Conservation (phyloP, 2,329 filamentous ascomycete species). For the Aspergillus sp. region DNA sequence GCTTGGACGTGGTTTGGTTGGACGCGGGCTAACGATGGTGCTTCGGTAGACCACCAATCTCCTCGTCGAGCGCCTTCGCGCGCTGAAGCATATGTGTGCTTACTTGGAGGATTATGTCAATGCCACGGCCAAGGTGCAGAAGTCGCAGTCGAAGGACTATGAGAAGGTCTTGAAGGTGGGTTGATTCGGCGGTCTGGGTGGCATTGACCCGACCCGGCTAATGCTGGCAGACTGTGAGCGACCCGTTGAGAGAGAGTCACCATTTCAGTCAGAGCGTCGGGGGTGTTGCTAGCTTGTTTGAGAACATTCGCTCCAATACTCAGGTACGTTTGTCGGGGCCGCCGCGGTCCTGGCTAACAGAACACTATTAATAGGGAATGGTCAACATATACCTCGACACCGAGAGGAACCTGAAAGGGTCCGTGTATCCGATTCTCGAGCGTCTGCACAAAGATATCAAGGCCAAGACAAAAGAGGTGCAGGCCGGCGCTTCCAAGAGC, state of each 20-base stretch:
- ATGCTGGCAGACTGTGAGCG: constrained; percentile 59
- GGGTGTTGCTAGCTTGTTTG: constrained; percentile 80
- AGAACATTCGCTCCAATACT: constrained; percentile 88
- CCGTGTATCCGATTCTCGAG: constrained; percentile 78
- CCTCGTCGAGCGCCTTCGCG: constrained; percentile 76
- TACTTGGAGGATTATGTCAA: constrained; percentile 86
- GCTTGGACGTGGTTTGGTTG: not conserved
- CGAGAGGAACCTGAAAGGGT: constrained; percentile 78
- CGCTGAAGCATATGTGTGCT: constrained; percentile 89
- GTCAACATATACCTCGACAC: constrained; percentile 85
- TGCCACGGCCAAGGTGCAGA: constrained; percentile 77
- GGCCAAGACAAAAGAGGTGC: constrained; percentile 85
- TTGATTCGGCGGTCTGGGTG: constrained; percentile 1
- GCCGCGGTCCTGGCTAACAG: not conserved
- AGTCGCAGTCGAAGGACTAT: constrained; percentile 82
- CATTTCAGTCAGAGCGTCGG: constrained; percentile 90
- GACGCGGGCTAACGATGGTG: not conserved
- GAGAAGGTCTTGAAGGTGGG: constrained; percentile 80
- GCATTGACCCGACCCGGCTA: constrained; percentile 4
- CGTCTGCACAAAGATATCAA: constrained; percentile 94
- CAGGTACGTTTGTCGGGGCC: constrained; percentile 41
- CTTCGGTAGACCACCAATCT: constrained; percentile 60
- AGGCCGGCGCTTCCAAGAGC: constrained; percentile 68
- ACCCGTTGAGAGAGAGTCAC: constrained; percentile 77
- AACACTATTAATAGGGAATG: constrained; percentile 53